phyloP scores from a whole-genome alignment of 129 eudicot genomes.

The Scalesia atractyloides region DNA sequence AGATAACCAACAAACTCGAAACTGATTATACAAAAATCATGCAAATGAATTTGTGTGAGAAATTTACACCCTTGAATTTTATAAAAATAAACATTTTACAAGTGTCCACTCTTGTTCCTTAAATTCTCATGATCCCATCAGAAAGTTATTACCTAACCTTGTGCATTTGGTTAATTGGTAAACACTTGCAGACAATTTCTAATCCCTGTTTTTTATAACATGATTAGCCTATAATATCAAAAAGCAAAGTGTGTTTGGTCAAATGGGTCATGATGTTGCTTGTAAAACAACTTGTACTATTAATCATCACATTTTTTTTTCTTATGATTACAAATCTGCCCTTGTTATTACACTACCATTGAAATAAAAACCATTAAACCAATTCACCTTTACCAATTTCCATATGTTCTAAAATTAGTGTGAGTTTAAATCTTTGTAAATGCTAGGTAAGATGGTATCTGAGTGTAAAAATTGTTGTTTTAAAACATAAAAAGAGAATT shows the following conservation, averaged over 20 bases:
- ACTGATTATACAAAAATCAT: no score
- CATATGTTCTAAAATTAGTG: background rate
- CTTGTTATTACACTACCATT: background rate
- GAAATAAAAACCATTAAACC: background rate
- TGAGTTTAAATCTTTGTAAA: no score
- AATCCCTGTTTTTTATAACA: constrained; percentile 5
- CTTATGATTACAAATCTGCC: background rate
- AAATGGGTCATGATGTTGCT: constrained; percentile 12
- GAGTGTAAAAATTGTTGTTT: no score
- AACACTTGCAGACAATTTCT: background rate
- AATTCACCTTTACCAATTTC: background rate
- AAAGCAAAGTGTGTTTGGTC: constrained; percentile 15
- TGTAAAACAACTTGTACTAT: constrained; percentile 3
- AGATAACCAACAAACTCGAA: no score
- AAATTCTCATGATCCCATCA: constrained; percentile 8
- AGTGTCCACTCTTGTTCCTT: constrained; percentile 1
- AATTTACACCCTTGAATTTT: no score
- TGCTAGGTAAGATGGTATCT: no score
- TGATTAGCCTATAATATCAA: constrained; percentile 5
- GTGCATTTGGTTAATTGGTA: constrained; percentile 21
- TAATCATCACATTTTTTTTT: background rate
- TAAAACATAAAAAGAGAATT: no score
- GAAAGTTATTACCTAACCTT: constrained; percentile 26
- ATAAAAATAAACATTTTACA: background rate
- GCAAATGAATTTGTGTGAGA: no score